Evolutionary conservation across 2,329 filamentous ascomycete species (phyloP), one percentile per base, ranked within the genome.

Genomic region (Sordariomycetes sp.): DNA sequence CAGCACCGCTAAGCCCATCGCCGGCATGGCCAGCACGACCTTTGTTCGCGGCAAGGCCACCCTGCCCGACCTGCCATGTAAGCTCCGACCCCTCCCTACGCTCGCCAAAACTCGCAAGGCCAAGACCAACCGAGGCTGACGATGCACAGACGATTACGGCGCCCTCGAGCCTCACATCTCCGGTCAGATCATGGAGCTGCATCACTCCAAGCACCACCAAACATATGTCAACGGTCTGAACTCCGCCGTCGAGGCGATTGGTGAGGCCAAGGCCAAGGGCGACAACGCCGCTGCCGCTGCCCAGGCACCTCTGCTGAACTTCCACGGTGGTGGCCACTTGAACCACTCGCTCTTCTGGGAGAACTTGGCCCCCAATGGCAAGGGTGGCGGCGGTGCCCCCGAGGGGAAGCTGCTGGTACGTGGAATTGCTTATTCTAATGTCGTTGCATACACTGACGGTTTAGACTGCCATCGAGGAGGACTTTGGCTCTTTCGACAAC

Each of bases 171-270:
- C 76, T 33, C 55, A 70, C 53, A 78, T 94, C 66, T 88, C 82
- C 32, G 82, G 83, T 58, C 78, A 92, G 65, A 94, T 94, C 68
- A 94, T 94, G 88, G 85, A 94, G 68, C 76, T 94, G 30, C 88
- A 94, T 72, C 84, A 94, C 75, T 80, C 75, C 66, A 90, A 87
- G 64, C 87, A 94, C 72, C 88, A 94, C 70, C 79, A 90, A 63
- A 88, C 87, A 52, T 94, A 94, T 59, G 86, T 94, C 49, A 92
- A 79, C 61, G 82, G 81, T 58, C 84, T 85, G 69, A 94, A 94
- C 68, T 72, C 79, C 40, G 81, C 85, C 38, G 66, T 77, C 46
- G 79, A 87, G 61, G 78, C 88, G 54, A 61, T 85, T 33, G 74
- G 71, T 24, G 64, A 68, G 39, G 82, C 83, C 23, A 70, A 75